phyloP scores from a whole-genome alignment of 139 green algal species.

The Limnomonas spitsbergensis region DNA sequence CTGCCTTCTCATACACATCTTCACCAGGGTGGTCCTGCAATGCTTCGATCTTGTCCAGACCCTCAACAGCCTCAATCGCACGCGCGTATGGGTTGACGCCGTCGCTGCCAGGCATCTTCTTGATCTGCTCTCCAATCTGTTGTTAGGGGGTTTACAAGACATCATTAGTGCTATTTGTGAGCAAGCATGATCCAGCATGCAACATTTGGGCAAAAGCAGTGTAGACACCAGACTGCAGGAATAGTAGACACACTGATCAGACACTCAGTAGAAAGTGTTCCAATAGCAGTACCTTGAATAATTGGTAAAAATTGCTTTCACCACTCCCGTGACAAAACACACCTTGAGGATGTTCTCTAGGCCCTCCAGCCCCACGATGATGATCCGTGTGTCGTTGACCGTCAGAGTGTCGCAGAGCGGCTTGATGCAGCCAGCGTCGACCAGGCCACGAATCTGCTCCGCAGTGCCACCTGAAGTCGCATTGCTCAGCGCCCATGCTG shows the following conservation, averaged over 20 bases:
- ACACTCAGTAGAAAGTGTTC: too few relatives aligned
- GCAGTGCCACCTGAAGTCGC: constrained; percentile 89
- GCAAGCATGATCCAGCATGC: too few relatives aligned
- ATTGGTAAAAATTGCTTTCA: too few relatives aligned
- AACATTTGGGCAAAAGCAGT: too few relatives aligned
- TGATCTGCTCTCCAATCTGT: constrained; percentile 56
- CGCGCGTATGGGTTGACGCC: constrained; percentile 82
- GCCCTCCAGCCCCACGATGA: constrained; percentile 97
- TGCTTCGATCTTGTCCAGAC: constrained; percentile 97
- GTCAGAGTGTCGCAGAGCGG: constrained; percentile 95
- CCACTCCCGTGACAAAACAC: too few relatives aligned
- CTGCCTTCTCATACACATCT: constrained; percentile 98
- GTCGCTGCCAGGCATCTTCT: constrained; percentile 42
- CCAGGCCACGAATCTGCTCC: constrained; percentile 85
- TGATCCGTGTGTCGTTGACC: constrained; percentile 86
- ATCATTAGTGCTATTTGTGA: too few relatives aligned
- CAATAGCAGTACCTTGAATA: too few relatives aligned
- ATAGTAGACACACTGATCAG: too few relatives aligned
- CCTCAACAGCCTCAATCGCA: constrained; percentile 92
- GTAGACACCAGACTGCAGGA: too few relatives aligned
- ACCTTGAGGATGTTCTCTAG: constrained; percentile 99
- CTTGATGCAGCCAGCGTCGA: constrained; percentile 84
- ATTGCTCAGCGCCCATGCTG: constrained; percentile 98
- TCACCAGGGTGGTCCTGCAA: constrained; percentile 68
- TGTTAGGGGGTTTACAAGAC: too few relatives aligned